Evolutionary conservation across 2,329 filamentous ascomycete genomes (phyloP).

Genomic region (Calonectria montana): DNA sequence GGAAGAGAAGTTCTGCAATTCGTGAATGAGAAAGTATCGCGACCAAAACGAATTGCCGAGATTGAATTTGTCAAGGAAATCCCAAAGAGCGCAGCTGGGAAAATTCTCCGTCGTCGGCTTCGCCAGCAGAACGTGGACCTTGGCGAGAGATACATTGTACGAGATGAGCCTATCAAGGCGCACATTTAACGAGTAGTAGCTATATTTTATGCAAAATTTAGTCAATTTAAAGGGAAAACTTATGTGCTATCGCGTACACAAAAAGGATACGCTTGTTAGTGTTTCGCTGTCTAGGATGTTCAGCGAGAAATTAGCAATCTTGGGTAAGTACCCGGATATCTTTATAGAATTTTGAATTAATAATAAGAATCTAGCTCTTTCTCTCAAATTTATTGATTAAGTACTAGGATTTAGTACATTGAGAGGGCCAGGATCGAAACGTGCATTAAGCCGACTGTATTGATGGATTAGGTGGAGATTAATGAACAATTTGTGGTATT

Average conservation of each 20-base stretch:
- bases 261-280: background rate
- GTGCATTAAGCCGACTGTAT: background rate
- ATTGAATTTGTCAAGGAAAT: conserved; percentile 64
- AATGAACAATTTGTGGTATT: too few relatives aligned
- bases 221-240: background rate
- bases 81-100: conserved; percentile 67
- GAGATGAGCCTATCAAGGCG: background rate
- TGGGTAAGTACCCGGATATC: background rate
- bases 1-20: conserved; percentile 51
- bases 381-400: background rate
- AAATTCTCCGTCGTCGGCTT: conserved; percentile 9
- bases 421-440: background rate
- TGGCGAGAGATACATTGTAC: background rate
- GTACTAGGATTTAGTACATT: background rate
- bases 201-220: background rate
- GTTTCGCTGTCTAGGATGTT: background rate
- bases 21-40: conserved; percentile 64
- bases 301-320: background rate
- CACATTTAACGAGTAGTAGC: background rate
- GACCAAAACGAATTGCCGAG: conserved; percentile 66
- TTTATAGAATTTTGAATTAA: too few relatives aligned
- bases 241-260: background rate
- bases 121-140: background rate
- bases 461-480: background rate
- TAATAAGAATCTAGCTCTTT: background rate